A percentile compares a stretch with the other conserved stretches of the same genome.
Evolutionary conservation across 257 asterid species (phyloP).

Genomic region (Anisodus acutangulus): DNA sequence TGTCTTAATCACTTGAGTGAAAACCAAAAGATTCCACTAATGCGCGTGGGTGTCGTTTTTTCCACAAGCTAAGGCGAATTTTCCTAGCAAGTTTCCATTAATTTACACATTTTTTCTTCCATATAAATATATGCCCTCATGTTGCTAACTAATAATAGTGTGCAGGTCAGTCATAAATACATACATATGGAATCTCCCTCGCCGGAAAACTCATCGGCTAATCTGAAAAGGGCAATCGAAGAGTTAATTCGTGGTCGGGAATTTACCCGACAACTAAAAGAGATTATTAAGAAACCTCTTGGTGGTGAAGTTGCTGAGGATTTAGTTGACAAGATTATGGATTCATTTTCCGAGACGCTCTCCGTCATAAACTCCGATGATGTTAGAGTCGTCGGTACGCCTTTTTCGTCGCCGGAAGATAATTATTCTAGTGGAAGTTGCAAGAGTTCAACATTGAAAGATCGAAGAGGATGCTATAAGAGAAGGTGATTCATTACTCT

Average conservation of each 20-base stretch:
- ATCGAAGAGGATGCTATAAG: conserved; percentile 71
- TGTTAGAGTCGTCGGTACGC: conserved; percentile 28
- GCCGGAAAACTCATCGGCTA: conserved; percentile 28
- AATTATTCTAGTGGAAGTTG: conserved; percentile 46
- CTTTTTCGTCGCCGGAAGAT: conserved; percentile 39
- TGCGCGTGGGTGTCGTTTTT: conserved; percentile 31
- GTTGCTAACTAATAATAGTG: background rate
- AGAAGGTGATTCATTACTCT: conserved; percentile 45
- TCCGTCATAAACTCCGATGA: conserved; percentile 43
- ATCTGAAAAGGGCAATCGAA: conserved; percentile 39
- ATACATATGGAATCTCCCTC: background rate
- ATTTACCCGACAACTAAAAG: conserved; percentile 46
- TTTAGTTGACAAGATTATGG: conserved; percentile 45
- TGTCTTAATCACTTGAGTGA: background rate
- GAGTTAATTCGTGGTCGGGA: conserved; percentile 58
- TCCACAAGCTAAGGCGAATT: conserved; percentile 9
- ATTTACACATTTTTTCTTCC: conserved; percentile 3
- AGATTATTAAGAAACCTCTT: conserved; percentile 31
- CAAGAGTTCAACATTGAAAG: conserved; percentile 49
- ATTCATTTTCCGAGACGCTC: conserved; percentile 47
- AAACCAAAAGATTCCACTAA: conserved; percentile 17
- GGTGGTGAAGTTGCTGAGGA: conserved; percentile 29
- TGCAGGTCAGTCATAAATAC: no score
- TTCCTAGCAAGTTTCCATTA: conserved; percentile 30
- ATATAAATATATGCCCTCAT: background rate